These are phyloP conservation scores for Xylaria venustula DNA, from an alignment of 495 filamentous ascomycete genomes.

Conservation along the genomic window DNA sequence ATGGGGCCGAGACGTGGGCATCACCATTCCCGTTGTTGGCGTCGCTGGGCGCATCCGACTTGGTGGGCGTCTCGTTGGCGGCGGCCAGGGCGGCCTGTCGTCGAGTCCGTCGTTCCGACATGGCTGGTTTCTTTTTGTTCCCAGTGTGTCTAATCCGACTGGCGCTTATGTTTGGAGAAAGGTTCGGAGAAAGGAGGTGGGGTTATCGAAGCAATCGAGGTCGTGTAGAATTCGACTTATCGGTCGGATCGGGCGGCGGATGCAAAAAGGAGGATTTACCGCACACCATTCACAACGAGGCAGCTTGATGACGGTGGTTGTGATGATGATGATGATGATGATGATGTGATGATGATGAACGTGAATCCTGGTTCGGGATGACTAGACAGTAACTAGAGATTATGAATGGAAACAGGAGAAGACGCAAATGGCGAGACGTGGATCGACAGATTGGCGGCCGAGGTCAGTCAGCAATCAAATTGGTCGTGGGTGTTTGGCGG, in stretches of 20 bases:
- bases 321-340: neutral
- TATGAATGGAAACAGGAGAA: slow-evolving; percentile 13
- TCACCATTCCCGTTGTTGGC: slow-evolving; percentile 33
- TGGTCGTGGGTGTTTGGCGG: neutral
- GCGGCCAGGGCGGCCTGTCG: slow-evolving; percentile 33
- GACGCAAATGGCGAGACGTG: slow-evolving; percentile 1
- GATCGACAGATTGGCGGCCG: slow-evolving; percentile 5
- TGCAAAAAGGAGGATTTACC: neutral
- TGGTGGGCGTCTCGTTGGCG: slow-evolving; percentile 19
- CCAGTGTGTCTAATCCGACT: too few species aligned
- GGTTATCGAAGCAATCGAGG: neutral
- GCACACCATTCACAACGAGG: neutral
- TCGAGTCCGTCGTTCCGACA: slow-evolving; percentile 34
- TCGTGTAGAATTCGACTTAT: neutral
- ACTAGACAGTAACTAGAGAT: too few species aligned
- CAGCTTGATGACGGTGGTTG: neutral
- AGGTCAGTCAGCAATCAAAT: slow-evolving; percentile 12
- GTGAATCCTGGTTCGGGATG: too few species aligned
- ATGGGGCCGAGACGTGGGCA: slow-evolving; percentile 19
- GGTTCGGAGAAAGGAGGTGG: too few species aligned
- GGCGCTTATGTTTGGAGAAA: too few species aligned
- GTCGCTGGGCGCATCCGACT: slow-evolving; percentile 3
- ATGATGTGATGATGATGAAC: neutral
- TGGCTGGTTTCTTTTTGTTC: slow-evolving; percentile 13
- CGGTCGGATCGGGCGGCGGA: neutral